These are phyloP conservation scores for Anacardium occidentale DNA, from an alignment of 345 rosid species.

Conservation along the genomic window DNA sequence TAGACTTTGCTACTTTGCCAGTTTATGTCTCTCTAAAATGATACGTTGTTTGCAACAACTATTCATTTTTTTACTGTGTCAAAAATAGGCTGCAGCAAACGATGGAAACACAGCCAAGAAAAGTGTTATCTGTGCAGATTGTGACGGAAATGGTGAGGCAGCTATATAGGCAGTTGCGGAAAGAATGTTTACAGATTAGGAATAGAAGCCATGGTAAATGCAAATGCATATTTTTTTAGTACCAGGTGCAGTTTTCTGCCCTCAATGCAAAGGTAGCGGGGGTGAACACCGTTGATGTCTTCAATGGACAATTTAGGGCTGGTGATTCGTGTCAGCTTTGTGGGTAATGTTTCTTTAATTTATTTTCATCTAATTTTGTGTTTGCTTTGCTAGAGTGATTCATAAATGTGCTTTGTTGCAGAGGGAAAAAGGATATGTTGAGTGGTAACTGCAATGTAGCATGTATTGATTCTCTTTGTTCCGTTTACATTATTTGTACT, in stretches of 20 bases:
- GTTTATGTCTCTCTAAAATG: background rate
- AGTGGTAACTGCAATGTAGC: constrained; percentile 71
- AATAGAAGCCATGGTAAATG: background rate
- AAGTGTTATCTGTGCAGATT: constrained; percentile 45
- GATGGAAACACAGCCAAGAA: constrained; percentile 36
- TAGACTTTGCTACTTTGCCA: background rate
- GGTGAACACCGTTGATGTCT: constrained; percentile 50
- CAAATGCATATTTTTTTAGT: background rate
- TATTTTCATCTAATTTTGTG: background rate
- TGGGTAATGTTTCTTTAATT: constrained; percentile 36
- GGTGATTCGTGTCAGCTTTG: constrained; percentile 65
- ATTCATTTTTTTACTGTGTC: no score
- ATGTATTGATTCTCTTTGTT: no score
- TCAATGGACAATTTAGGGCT: constrained; percentile 51
- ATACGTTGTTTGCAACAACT: background rate
- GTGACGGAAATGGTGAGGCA: constrained; percentile 47
- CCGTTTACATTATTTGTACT: no score
- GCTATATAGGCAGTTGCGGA: background rate
- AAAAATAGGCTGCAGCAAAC: constrained; percentile 34
- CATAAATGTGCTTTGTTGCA: constrained; percentile 24
- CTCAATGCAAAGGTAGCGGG: constrained; percentile 68
- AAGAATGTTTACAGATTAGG: background rate
- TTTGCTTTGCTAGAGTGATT: background rate
- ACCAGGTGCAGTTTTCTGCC: constrained; percentile 52
- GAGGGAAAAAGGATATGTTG: constrained; percentile 51